Conservation (phyloP, 805 yeast genomes). For the Gaillardinia entomophila region DNA sequence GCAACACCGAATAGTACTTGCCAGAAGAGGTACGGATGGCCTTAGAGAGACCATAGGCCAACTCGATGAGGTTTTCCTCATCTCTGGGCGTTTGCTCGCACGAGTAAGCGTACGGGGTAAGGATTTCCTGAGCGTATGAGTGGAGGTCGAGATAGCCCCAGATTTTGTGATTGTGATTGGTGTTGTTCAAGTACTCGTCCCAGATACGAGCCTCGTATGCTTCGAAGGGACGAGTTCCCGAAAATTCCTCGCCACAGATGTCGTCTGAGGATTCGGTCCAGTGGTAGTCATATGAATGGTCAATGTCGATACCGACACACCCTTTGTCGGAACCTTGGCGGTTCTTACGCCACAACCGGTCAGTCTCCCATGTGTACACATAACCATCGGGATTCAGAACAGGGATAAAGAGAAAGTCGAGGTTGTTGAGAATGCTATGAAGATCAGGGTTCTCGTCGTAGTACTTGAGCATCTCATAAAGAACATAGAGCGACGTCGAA, state of each 20-base stretch:
- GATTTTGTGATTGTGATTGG: constrained; percentile 51
- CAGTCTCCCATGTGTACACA: constrained; percentile 71
- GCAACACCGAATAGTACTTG: constrained; percentile 59
- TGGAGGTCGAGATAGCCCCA: constrained; percentile 80
- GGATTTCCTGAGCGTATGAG: constrained; percentile 77
- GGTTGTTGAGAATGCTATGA: constrained; percentile 46
- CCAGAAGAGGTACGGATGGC: constrained; percentile 63
- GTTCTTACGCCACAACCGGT: constrained; percentile 85
- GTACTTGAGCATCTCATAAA: constrained; percentile 29
- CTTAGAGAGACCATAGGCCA: constrained; percentile 76
- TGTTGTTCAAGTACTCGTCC: constrained; percentile 33
- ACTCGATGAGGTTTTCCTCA: constrained; percentile 71
- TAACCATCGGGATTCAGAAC: constrained; percentile 91
- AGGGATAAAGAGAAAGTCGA: constrained; percentile 76
- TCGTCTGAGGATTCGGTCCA: constrained; percentile 57
- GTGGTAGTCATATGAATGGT: constrained; percentile 74
- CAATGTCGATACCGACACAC: constrained; percentile 83
- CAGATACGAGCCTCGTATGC: constrained; percentile 36
- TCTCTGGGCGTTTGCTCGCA: constrained; percentile 73
- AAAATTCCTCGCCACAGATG: constrained; percentile 80
- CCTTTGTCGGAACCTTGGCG: constrained; percentile 62
- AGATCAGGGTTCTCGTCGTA: constrained; percentile 25
- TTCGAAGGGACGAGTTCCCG: constrained; percentile 70
- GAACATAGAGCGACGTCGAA: constrained; percentile 58
- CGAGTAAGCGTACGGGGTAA: constrained; percentile 78